Evolutionary conservation across 768 basidiomycete genomes (phyloP).

Genomic region (Hygrophorus pudorinus): DNA sequence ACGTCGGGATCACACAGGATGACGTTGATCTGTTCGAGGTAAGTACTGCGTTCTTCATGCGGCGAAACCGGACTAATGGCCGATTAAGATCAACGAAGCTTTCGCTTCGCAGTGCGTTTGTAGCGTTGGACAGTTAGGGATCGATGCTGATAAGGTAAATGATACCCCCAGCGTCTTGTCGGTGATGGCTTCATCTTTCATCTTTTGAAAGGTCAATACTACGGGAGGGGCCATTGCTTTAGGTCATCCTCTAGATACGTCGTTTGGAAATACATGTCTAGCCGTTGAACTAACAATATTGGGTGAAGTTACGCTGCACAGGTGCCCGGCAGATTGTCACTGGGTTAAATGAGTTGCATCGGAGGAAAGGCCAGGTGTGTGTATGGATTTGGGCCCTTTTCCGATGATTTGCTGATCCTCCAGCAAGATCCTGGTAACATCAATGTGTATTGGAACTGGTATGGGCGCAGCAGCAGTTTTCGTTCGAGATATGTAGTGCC

Average conservation of each 20-base stretch:
- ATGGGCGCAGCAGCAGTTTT: constrained; percentile 86
- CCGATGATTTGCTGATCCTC: constrained; percentile 3
- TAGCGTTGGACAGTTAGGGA: constrained; percentile 51
- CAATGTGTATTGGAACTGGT: constrained; percentile 86
- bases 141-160: constrained; percentile 19
- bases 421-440: constrained; percentile 67
- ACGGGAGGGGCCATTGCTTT: constrained; percentile 89
- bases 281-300: neutral
- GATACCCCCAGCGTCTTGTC: too few species aligned
- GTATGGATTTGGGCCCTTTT: constrained; percentile 5
- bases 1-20: constrained; percentile 49
- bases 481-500: constrained; percentile 35
- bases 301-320: constrained; percentile 42
- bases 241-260: constrained; percentile 76
- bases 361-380: constrained; percentile 58
- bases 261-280: constrained; percentile 1
- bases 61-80: neutral
- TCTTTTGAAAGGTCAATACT: constrained; percentile 58
- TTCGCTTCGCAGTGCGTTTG: constrained; percentile 82
- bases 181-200: neutral
- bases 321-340: constrained; percentile 80
- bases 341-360: constrained; percentile 63
- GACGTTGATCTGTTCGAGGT: constrained; percentile 82
- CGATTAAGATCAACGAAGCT: constrained; percentile 74
- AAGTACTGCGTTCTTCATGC: constrained; percentile 5